A percentile compares a stretch with the other conserved stretches of the same genome.
phyloP scores from a whole-genome alignment of 1,139 yeast species.

The Blastobotrys illinoisensis region DNA sequence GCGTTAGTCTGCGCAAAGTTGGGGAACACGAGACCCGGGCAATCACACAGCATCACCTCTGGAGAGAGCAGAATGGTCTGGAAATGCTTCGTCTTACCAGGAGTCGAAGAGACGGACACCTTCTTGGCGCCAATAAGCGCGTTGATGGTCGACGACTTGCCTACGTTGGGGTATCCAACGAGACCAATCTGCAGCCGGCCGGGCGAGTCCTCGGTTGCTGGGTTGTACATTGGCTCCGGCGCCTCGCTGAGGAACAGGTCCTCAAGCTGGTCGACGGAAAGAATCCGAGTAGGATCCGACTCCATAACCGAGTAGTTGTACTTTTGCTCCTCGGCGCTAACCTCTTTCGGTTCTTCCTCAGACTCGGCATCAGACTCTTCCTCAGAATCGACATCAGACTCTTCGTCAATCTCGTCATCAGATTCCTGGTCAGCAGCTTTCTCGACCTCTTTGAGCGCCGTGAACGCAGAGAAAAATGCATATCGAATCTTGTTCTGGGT shows the following conservation, averaged over 20 bases:
- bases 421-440: constrained; percentile 18
- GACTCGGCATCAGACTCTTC: constrained; percentile 32
- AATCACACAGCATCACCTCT: constrained; percentile 85
- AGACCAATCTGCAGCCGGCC: constrained; percentile 76
- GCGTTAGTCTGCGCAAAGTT: constrained; percentile 96
- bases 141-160: constrained; percentile 91
- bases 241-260: constrained; percentile 71
- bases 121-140: constrained; percentile 94
- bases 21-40: constrained; percentile 99
- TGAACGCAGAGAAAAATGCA: constrained; percentile 89
- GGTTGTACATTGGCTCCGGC: constrained; percentile 55
- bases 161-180: constrained; percentile 87
- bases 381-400: constrained; percentile 32
- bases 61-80: constrained; percentile 88
- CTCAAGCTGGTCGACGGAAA: constrained; percentile 82
- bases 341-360: constrained; percentile 28
- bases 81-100: constrained; percentile 98
- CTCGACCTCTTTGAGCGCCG: constrained; percentile 41
- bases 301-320: constrained; percentile 20
- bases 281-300: constrained; percentile 56
- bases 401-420: constrained; percentile 17
- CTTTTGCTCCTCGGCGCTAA: constrained; percentile 26
- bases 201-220: constrained; percentile 27
- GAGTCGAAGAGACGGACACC: constrained; percentile 96
- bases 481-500: constrained; percentile 61